phyloP scores from a whole-genome alignment of 2,329 filamentous ascomycete species.

The Volutella citrinella region DNA sequence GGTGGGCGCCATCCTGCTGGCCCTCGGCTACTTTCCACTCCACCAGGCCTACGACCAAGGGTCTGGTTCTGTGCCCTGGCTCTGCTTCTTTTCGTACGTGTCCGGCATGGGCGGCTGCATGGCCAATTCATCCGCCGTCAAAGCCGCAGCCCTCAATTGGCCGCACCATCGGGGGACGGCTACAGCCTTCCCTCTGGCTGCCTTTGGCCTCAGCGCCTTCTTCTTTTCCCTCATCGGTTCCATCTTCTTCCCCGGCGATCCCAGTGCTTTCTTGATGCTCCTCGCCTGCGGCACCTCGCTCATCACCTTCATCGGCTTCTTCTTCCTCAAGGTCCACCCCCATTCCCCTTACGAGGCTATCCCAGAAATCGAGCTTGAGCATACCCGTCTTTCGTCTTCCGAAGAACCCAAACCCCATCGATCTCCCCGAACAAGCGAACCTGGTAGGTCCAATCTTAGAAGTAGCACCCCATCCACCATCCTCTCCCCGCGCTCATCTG shows the following conservation, averaged over 20 bases:
- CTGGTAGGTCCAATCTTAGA: constrained; percentile 58
- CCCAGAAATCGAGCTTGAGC: constrained; percentile 30
- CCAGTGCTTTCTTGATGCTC: constrained; percentile 75
- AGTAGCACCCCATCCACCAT: constrained; percentile 30
- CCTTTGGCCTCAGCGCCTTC: constrained; percentile 92
- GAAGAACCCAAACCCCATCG: constrained; percentile 38
- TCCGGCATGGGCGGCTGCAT: constrained; percentile 87
- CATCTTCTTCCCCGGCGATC: constrained; percentile 78
- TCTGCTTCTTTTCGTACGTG: constrained; percentile 83
- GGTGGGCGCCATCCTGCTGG: constrained; percentile 69
- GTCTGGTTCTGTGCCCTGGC: constrained; percentile 50
- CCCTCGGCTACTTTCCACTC: constrained; percentile 81
- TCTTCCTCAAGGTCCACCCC: constrained; percentile 77
- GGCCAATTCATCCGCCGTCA: constrained; percentile 86
- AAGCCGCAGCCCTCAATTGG: constrained; percentile 86
- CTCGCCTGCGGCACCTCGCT: constrained; percentile 75
- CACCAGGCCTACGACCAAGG: constrained; percentile 74
- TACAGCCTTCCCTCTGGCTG: constrained; percentile 88
- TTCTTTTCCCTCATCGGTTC: constrained; percentile 85
- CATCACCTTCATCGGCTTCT: constrained; percentile 73
- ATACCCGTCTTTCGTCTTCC: constrained; percentile 10
- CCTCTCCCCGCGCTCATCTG: constrained; percentile 5
- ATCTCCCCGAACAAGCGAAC: constrained; percentile 48
- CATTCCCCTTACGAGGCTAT: constrained; percentile 57
- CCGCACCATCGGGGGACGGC: constrained; percentile 88